These are phyloP conservation scores for Pleurostoma richardsiae DNA, from an alignment of 2,329 filamentous ascomycete genomes.

Conservation along the genomic window DNA sequence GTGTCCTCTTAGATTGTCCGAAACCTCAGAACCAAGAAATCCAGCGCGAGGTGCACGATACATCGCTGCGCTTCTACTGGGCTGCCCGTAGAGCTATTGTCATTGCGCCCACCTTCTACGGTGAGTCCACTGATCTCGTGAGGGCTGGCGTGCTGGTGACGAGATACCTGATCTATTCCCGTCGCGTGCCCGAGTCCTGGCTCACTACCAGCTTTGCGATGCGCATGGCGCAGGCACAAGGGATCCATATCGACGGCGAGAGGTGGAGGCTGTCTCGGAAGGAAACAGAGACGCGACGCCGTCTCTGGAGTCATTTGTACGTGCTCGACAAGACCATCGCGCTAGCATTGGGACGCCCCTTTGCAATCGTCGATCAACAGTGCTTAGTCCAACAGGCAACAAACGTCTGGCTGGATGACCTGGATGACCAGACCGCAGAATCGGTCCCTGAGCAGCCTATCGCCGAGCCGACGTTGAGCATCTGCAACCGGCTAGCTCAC, in stretches of 20 bases:
- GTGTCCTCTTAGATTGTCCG: slow-evolving; percentile 28
- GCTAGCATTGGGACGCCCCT: slow-evolving; percentile 31
- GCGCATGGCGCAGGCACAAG: slow-evolving; percentile 35
- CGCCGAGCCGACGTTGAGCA: slow-evolving; percentile 24
- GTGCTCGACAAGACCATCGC: slow-evolving; percentile 31
- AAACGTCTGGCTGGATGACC: slow-evolving; percentile 32
- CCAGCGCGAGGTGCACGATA: slow-evolving; percentile 28
- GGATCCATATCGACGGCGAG: slow-evolving; percentile 35
- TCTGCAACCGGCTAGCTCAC: slow-evolving; percentile 23
- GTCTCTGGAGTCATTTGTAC: slow-evolving; percentile 33
- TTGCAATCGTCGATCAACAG: slow-evolving; percentile 30
- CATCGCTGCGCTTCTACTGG: slow-evolving; percentile 34
- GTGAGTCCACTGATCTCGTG: slow-evolving; percentile 32
- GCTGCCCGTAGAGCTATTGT: slow-evolving; percentile 30
- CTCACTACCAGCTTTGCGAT: slow-evolving; percentile 34
- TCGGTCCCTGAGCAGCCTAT: slow-evolving; percentile 14
- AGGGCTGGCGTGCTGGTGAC: slow-evolving; percentile 32
- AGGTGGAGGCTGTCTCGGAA: slow-evolving; percentile 28
- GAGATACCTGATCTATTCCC: slow-evolving; percentile 30
- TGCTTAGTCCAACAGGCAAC: slow-evolving; percentile 27
- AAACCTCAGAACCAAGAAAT: slow-evolving; percentile 21
- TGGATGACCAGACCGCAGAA: slow-evolving; percentile 21
- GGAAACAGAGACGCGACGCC: slow-evolving; percentile 27
- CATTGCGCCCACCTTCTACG: slow-evolving; percentile 33
- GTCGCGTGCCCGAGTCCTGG: slow-evolving; percentile 31